Conservation (phyloP, 179 eudicot species). For the Beta macrorhiza region DNA sequence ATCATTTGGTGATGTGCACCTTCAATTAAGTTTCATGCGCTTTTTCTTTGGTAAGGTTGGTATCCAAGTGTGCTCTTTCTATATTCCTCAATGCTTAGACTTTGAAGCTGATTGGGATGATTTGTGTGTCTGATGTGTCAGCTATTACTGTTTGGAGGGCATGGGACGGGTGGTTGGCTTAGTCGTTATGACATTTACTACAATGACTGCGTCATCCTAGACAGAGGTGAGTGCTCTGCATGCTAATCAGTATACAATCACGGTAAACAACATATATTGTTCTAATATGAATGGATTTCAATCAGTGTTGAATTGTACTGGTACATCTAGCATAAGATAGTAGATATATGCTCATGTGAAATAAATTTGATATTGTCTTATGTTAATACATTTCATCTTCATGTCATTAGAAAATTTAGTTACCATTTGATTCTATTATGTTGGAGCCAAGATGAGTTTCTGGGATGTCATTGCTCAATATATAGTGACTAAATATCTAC, state of each 20-base stretch:
- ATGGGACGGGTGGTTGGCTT: constrained; percentile 98
- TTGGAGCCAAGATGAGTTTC: not conserved
- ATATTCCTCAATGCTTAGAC: constrained; percentile 11
- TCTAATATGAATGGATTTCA: not conserved
- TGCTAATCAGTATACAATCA: not conserved
- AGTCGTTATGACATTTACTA: constrained; percentile 91
- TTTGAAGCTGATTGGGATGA: constrained; percentile 15
- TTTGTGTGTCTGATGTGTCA: constrained; percentile 34
- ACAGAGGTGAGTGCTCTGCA: constrained; percentile 68
- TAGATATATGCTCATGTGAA: not conserved
- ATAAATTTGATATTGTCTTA: not conserved
- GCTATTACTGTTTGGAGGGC: constrained; percentile 96
- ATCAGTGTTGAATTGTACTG: not conserved
- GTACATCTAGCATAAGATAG: not conserved
- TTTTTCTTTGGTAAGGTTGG: not conserved
- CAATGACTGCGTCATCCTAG: constrained; percentile 83
- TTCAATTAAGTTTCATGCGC: not conserved
- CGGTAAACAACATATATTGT: not conserved
- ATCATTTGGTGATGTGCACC: not conserved
- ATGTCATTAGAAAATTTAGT: not conserved
- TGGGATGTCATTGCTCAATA: too few species aligned
- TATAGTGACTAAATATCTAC: too few species aligned
- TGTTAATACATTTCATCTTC: not conserved
- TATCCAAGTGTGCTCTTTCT: not conserved
- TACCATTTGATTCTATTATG: not conserved